phyloP scores from a whole-genome alignment of 176 grass and related monocot species.

The Carex pumila region DNA sequence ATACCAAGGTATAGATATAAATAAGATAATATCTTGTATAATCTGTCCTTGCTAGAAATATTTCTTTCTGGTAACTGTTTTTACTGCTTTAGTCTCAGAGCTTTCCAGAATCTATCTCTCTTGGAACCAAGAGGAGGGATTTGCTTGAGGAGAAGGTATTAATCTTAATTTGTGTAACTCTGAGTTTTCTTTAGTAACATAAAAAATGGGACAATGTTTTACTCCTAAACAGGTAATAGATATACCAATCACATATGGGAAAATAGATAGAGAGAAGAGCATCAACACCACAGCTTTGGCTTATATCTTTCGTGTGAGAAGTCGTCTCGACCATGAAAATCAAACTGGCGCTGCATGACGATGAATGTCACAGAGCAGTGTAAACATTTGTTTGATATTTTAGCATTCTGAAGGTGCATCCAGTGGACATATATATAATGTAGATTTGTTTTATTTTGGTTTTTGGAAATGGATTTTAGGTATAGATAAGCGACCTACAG shows the following conservation, averaged over 20 bases:
- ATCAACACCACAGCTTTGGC: background rate
- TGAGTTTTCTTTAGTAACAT: slow-evolving; percentile 1
- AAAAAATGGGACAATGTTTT: background rate
- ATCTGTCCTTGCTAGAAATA: background rate
- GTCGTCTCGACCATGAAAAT: background rate
- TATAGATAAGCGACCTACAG: background rate
- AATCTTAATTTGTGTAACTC: background rate
- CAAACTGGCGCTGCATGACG: background rate
- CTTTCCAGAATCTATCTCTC: background rate
- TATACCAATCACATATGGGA: background rate
- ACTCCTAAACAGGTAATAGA: background rate
- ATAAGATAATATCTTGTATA: background rate
- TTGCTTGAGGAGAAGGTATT: background rate
- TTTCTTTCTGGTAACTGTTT: background rate
- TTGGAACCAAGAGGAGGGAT: background rate
- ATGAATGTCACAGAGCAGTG: background rate
- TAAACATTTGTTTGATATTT: background rate
- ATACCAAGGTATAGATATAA: background rate
- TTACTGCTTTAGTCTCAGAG: background rate
- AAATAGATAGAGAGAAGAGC: background rate
- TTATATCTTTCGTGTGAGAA: background rate
- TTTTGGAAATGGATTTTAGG: background rate
- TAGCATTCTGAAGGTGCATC: background rate
- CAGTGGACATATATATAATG: background rate
- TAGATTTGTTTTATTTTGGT: background rate